phyloP scores from a whole-genome alignment of 2,329 filamentous ascomycete genomes.

The Gnomoniopsis sp. region DNA sequence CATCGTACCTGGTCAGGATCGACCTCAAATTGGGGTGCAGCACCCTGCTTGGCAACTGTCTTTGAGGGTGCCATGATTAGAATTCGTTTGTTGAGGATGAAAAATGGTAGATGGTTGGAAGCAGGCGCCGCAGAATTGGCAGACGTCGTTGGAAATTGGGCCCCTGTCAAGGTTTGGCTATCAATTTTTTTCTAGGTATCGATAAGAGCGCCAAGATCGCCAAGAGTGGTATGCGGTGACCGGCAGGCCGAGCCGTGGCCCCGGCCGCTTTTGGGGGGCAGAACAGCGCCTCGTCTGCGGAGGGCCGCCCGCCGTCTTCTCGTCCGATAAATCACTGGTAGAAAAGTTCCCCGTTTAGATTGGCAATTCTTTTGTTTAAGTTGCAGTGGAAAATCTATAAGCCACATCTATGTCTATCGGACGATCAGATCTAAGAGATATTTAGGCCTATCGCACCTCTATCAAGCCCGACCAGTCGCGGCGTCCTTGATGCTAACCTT shows the following conservation, averaged over 20 bases:
- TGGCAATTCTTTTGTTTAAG: too few relatives aligned
- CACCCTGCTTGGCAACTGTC: constrained; percentile 28
- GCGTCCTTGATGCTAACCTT: constrained; percentile 68
- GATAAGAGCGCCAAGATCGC: not conserved
- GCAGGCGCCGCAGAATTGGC: not conserved
- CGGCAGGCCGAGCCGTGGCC: not conserved
- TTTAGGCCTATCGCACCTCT: not conserved
- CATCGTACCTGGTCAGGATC: constrained; percentile 32
- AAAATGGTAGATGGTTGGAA: not conserved
- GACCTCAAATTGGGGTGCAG: constrained; percentile 29
- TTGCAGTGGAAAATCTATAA: too few relatives aligned
- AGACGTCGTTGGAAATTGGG: not conserved
- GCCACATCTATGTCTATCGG: not conserved
- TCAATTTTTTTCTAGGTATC: constrained; percentile 13
- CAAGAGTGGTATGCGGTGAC: not conserved
- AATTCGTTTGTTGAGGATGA: not conserved
- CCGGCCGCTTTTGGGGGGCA: too few relatives aligned
- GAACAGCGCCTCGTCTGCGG: too few relatives aligned
- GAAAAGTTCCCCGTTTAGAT: too few relatives aligned
- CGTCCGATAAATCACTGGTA: too few relatives aligned
- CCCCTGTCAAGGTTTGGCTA: not conserved
- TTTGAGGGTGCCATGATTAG: constrained; percentile 32
- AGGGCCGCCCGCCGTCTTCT: too few relatives aligned
- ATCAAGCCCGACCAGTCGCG: constrained; percentile 44
- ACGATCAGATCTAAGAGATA: not conserved